A percentile compares a stretch with the other conserved stretches of the same genome.
Evolutionary conservation across 352 stramenopile species (phyloP).

Genomic region (Phytophthora sansomeana): DNA sequence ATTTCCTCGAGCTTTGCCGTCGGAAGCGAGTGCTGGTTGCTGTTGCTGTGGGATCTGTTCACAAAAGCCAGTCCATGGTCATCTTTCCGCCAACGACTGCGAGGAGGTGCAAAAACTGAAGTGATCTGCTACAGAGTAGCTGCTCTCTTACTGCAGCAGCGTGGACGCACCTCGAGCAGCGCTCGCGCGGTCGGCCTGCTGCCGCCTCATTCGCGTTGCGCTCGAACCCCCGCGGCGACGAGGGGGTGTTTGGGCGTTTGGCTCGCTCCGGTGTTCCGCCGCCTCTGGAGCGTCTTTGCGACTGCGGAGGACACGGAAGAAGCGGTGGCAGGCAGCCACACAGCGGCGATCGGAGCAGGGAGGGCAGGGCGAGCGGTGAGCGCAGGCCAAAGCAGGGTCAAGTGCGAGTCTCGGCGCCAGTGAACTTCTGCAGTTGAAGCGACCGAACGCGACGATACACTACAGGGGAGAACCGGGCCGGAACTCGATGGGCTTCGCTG

Average conservation of each 20-base stretch:
- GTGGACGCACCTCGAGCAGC: conserved; percentile 27
- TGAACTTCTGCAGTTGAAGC: conserved; percentile 16
- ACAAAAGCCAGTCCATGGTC: conserved; percentile 21
- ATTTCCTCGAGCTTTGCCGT: conserved; percentile 5
- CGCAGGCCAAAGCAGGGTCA: neutral
- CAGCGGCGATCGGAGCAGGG: no score
- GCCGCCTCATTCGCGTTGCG: conserved; percentile 11
- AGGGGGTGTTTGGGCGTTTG: conserved; percentile 9
- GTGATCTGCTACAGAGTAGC: neutral
- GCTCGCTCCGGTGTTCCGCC: conserved; percentile 2
- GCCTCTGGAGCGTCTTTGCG: conserved; percentile 12
- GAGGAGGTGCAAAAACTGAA: neutral
- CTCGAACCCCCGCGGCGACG: neutral
- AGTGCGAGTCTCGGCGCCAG: conserved; percentile 1
- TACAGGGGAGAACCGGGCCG: conserved; percentile 8
- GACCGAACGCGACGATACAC: conserved; percentile 4
- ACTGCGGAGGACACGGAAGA: conserved; percentile 6
- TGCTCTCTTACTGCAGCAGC: conserved; percentile 2
- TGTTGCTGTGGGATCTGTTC: neutral
- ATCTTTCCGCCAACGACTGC: neutral
- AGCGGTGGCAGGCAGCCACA: neutral
- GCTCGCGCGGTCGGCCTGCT: neutral
- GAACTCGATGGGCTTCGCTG: neutral
- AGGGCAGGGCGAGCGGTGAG: neutral
- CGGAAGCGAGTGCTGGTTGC: neutral